phyloP scores from a whole-genome alignment of 2,329 filamentous ascomycete species.

The Monosporascus sp. region DNA sequence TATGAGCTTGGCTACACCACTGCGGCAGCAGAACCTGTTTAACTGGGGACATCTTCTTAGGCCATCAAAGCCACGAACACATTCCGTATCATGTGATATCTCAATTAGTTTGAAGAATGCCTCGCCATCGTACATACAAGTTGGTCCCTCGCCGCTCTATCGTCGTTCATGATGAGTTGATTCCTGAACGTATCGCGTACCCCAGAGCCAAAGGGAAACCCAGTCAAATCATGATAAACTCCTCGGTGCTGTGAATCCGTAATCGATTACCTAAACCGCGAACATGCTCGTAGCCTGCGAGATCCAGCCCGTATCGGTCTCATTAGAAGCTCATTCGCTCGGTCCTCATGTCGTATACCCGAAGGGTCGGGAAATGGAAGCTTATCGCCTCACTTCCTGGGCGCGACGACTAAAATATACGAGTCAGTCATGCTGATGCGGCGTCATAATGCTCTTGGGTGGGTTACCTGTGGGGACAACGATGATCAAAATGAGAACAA shows the following conservation, averaged over 20 bases:
- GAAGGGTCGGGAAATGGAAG: constrained; percentile 16
- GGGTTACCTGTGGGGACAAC: constrained; percentile 83
- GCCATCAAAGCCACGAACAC: background rate
- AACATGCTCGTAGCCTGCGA: constrained; percentile 30
- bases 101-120: constrained; percentile 44
- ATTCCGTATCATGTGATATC: constrained; percentile 21
- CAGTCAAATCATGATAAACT: constrained; percentile 28
- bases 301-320: constrained; percentile 18
- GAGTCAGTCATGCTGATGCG: constrained; percentile 5
- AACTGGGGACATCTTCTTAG: background rate
- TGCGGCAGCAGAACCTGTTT: background rate
- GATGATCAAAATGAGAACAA: constrained; percentile 87
- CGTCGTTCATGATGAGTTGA: constrained; percentile 9
- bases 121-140: constrained; percentile 41
- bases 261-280: constrained; percentile 20
- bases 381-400: constrained; percentile 26
- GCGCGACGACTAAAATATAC: constrained; percentile 33
- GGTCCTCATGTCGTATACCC: constrained; percentile 21
- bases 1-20: background rate
- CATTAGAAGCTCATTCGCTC: constrained; percentile 15
- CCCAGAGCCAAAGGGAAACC: constrained; percentile 28
- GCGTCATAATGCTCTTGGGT: background rate
- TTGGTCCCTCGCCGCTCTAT: constrained; percentile 19
- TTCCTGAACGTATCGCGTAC: constrained; percentile 14
- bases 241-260: constrained; percentile 26